Evolutionary conservation across 495 filamentous ascomycete genomes (phyloP).

Genomic region (Parathielavia hyrcaniae): DNA sequence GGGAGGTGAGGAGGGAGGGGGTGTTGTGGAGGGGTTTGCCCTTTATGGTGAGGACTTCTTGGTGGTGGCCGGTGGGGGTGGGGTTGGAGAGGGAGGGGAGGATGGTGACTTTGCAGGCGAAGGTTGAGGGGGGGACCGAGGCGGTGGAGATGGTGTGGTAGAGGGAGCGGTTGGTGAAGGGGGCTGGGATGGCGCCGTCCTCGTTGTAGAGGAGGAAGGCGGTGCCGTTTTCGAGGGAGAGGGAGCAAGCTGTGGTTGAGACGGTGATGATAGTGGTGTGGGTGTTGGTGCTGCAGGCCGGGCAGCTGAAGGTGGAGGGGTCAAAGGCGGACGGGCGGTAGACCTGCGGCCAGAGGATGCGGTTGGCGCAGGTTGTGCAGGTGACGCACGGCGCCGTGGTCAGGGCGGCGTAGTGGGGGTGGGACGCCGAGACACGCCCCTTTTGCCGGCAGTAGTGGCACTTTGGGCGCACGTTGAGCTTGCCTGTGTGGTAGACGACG

Average conservation of each 20-base stretch:
- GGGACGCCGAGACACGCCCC: neutral
- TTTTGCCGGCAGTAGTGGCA: slow-evolving; percentile 41
- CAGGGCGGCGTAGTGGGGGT: slow-evolving; percentile 3
- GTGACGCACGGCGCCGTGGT: slow-evolving; percentile 30
- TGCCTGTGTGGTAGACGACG: slow-evolving; percentile 38
- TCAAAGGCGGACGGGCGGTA: slow-evolving; percentile 32
- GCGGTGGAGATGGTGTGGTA: slow-evolving; percentile 34
- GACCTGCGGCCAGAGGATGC: slow-evolving; percentile 39
- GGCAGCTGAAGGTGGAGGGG: slow-evolving; percentile 31
- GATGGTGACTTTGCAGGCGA: slow-evolving; percentile 33
- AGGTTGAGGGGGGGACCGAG: slow-evolving; percentile 23
- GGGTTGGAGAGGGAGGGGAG: slow-evolving; percentile 24
- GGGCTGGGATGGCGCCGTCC: slow-evolving; percentile 24
- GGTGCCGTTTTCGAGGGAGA: slow-evolving; percentile 34
- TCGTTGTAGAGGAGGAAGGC: slow-evolving; percentile 39
- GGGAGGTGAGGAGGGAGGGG: slow-evolving; percentile 25
- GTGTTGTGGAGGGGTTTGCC: slow-evolving; percentile 42
- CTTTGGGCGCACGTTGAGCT: slow-evolving; percentile 38
- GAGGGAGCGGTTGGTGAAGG: slow-evolving; percentile 36
- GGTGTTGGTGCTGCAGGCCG: slow-evolving; percentile 29
- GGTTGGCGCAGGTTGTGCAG: slow-evolving; percentile 38
- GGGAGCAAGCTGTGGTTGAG: slow-evolving; percentile 29
- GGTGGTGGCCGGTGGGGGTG: no score
- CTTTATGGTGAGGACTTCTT: slow-evolving; percentile 28
- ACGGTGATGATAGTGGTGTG: slow-evolving; percentile 29